phyloP scores from a whole-genome alignment of 768 basidiomycete species.

The Symmetrospora coprosmae region DNA sequence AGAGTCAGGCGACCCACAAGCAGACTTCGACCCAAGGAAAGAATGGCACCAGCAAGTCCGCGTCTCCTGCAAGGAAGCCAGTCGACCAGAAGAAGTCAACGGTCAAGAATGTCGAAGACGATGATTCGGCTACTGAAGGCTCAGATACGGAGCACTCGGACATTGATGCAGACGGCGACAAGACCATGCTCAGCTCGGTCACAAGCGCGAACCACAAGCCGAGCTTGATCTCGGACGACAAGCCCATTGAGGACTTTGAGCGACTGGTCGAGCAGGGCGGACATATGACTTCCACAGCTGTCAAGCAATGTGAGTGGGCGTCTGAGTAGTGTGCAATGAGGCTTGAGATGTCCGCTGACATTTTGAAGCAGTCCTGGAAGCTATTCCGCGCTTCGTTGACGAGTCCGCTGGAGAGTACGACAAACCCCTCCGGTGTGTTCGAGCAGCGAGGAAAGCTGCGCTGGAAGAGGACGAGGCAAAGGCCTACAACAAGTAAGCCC shows the following conservation, averaged over 20 bases:
- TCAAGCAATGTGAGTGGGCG: not conserved
- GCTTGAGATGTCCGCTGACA: not conserved
- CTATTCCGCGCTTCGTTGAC: constrained; percentile 6
- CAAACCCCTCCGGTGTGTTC: not conserved
- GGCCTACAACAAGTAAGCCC: constrained; percentile 1
- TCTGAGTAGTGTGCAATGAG: not conserved
- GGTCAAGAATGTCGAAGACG: not conserved
- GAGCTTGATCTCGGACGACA: constrained; percentile 7
- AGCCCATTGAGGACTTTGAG: constrained; percentile 6
- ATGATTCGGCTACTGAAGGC: not conserved
- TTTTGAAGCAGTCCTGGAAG: not conserved
- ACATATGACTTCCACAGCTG: not conserved
- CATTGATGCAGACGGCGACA: not conserved
- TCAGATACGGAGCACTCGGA: not conserved
- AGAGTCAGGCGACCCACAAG: not conserved
- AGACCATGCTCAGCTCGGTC: not conserved
- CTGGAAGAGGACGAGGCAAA: constrained; percentile 13
- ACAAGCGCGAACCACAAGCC: not conserved
- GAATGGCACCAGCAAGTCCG: too few species aligned
- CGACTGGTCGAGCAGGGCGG: constrained; percentile 10
- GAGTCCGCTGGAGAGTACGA: not conserved
- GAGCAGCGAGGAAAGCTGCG: not conserved
- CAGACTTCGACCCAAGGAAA: not conserved
- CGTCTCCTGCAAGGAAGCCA: not conserved
- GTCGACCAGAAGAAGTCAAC: not conserved